phyloP scores from a whole-genome alignment of 129 eudicot species.

The Escallonia herrerae region DNA sequence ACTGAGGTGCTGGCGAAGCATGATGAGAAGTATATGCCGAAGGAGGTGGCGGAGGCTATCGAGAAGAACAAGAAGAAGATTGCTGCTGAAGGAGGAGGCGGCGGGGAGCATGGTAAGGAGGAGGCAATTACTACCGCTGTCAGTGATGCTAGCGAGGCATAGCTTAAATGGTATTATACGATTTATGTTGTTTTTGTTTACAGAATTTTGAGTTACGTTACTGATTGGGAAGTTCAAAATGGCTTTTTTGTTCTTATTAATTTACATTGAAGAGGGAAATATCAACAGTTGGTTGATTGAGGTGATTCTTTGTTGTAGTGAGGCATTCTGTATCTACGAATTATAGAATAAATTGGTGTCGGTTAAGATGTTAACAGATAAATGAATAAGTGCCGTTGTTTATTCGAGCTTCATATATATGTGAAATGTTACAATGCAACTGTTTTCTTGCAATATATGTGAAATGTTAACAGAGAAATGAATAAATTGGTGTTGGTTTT shows the following conservation, averaged over 20 bases:
- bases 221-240: background rate
- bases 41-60: conserved; percentile 72
- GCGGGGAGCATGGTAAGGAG: conserved; percentile 1
- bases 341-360: background rate
- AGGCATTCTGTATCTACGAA: background rate
- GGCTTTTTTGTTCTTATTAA: too few relatives aligned
- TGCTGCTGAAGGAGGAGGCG: conserved; percentile 21
- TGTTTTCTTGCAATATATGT: too few relatives aligned
- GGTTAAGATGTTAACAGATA: background rate
- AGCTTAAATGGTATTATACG: background rate
- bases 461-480: background rate
- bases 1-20: conserved; percentile 96
- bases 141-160: background rate
- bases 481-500: background rate
- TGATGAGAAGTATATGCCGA: conserved; percentile 98
- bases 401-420: background rate
- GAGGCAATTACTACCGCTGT: conserved; percentile 18
- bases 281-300: conserved; percentile 1
- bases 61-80: conserved; percentile 79
- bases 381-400: background rate
- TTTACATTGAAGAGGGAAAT: background rate
- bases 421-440: too few relatives aligned
- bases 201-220: background rate
- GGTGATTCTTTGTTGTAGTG: conserved; percentile 9
- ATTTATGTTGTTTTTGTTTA: too few relatives aligned